Base-by-base conservation (phyloP, 306 rosid species). In the Morella rubra region DNA sequence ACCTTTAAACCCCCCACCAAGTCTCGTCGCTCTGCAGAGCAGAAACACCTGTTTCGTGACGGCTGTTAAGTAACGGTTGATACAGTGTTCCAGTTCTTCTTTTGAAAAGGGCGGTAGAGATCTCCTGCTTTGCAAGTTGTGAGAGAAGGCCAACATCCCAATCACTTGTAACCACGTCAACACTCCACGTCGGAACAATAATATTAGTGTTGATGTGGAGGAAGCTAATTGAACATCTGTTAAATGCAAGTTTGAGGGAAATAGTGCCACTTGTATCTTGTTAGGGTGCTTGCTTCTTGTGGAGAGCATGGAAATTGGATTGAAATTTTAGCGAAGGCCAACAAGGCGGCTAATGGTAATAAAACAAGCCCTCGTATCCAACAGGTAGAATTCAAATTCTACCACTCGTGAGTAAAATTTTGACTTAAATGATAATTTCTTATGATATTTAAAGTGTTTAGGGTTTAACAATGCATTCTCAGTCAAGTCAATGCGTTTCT, bases 1-100 rank as follows among this genome's bases (percentile, higher is more conserved):
- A 71, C 64, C 75, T 75, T 75, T 46, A 18, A 20, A 72, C 20
- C n/a, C n/a, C 69, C n/a, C 67, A 52, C 55, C 16, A 13, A 18
- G 2, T 1, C 22, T 59, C 18, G 27, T 51, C 45, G 44, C 70
- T 56, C 8, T 60, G 11, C 3, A 12, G 46, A 55, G 54, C 4
- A 24, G 20, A 77, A 18, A 45, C 42, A 66, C 44, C 8, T 56
- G 62, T 22, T 56, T 22, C 22, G 76, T 2, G 86, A 80, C 82
- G 73, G 86, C 81, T 71, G 81, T 79, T 82, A 83, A 81, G 81
- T 76, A 71, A 81, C 85, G 88, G 90, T 82, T 79, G 81, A 77
- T 42, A 44, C 53, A 40, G 72, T 22, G 14, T 24, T 37, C 37
- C 13, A 32, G 62, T 56, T 22, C 40, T 0, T 4, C 37, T 49